These are phyloP conservation scores for Trichoderma virens DNA, from an alignment of 495 filamentous ascomycete genomes.

Conservation along the genomic window DNA sequence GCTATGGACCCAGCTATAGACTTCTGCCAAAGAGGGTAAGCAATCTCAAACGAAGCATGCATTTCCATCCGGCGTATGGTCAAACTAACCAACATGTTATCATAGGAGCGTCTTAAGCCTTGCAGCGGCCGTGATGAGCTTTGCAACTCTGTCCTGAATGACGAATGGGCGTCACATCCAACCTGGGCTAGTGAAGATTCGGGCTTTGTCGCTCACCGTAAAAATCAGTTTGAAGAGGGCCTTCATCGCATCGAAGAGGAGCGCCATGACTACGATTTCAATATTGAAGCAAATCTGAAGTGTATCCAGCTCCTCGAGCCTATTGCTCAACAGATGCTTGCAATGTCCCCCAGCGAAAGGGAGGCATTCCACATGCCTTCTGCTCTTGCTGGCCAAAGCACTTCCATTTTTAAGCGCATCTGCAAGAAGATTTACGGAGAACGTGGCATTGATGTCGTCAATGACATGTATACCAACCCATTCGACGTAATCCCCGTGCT, in stretches of 20 bases:
- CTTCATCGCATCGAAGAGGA: slow-evolving; percentile 97
- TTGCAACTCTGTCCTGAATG: slow-evolving; percentile 84
- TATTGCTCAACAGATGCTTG: slow-evolving; percentile 77
- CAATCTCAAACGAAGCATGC: not conserved
- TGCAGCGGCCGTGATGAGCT: slow-evolving; percentile 93
- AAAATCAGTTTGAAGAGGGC: slow-evolving; percentile 88
- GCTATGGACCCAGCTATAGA: slow-evolving; percentile 88
- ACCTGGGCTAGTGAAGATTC: slow-evolving; percentile 99
- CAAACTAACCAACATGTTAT: not conserved
- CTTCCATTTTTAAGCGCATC: slow-evolving; percentile 90
- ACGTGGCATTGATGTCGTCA: slow-evolving; percentile 71
- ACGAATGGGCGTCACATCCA: slow-evolving; percentile 97
- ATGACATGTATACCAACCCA: slow-evolving; percentile 72
- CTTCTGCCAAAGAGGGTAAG: slow-evolving; percentile 72
- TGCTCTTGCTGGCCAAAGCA: slow-evolving; percentile 85
- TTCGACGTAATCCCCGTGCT: slow-evolving; percentile 79
- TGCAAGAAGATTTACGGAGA: slow-evolving; percentile 99
- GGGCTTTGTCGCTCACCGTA: slow-evolving; percentile 94
- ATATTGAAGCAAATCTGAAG: slow-evolving; percentile 86
- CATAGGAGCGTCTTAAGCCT: slow-evolving; percentile 66
- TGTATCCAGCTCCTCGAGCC: slow-evolving; percentile 94
- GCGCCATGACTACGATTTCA: slow-evolving; percentile 96
- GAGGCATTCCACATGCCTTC: slow-evolving; percentile 64
- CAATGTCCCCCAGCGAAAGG: slow-evolving; percentile 63
- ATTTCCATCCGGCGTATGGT: not conserved